Evolutionary conservation across 495 filamentous ascomycete genomes (phyloP), one percentile per base, ranked within the genome.

Genomic region (Evansstolkia leycettana): DNA sequence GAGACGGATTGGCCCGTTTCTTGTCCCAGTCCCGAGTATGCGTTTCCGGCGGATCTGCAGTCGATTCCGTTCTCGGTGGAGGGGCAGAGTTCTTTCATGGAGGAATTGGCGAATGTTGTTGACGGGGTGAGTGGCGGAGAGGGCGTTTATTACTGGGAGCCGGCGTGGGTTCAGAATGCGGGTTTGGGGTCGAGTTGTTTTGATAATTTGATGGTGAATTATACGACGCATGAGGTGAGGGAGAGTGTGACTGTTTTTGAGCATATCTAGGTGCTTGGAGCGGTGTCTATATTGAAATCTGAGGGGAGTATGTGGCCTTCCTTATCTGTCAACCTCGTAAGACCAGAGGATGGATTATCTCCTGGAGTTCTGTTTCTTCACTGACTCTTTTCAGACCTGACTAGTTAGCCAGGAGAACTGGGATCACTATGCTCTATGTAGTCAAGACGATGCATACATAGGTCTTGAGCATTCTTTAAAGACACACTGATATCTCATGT

Each of bases 111-210:
- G 0, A 52, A 43, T n/a, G 59, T 73, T 3, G 62, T 81, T 25
- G 55, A 57, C 2, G 61, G 51, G 5, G 65, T 71, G 3, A 58
- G 52, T 2, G 65, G 66, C 8, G 60, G 59, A 0, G 15, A 58
- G 36, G 78, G 77, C 0, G 40, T 82, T 28, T 80, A 79, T 46
- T 84, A 81, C 36, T 82, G 79, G 78, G 76, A 82, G 48, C 79
- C 77, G 3, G 76, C 70, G 6, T 83, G 77, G 78, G 60, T 80
- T 29, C 55, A 72, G 29, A 81, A 82, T 50, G 67, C 67, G 9
- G 66, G 51, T 9, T 52, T 82, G 37, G 78, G 80, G 15, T 66
- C 64, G 25, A 65, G 65, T 17, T 73, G 69, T 43, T 40, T 49
- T 17, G 60, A 72, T 52, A 65, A 64, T 44, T 35, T 70, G 36